Conservation (phyloP, 345 rosid genomes). For the Draba incana region DNA sequence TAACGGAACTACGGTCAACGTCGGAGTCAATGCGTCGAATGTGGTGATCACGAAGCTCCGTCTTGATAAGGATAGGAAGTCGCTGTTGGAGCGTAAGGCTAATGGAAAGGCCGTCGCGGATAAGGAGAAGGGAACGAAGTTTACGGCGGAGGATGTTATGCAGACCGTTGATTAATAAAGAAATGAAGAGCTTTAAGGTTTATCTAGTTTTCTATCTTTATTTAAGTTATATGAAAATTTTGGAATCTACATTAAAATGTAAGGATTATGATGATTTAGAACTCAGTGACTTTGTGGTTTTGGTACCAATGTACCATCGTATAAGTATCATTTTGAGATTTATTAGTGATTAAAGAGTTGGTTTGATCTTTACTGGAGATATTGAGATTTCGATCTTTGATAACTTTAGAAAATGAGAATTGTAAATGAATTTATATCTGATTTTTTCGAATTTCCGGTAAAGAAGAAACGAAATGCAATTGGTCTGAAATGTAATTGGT, state of each 20-base stretch:
- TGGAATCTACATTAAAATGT: neutral
- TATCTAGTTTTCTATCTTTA: neutral
- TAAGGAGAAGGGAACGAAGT: conserved; percentile 74
- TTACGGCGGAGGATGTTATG: conserved; percentile 68
- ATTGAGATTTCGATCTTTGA: too few relatives aligned
- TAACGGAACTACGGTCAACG: conserved; percentile 72
- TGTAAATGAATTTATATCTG: too few relatives aligned
- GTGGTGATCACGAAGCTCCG: conserved; percentile 64
- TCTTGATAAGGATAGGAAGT: conserved; percentile 70
- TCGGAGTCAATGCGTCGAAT: conserved; percentile 67
- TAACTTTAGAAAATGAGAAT: too few relatives aligned
- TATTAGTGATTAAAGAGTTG: neutral
- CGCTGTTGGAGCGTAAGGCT: conserved; percentile 66
- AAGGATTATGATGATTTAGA: conserved; percentile 4
- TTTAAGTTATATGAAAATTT: neutral
- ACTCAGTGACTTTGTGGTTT: neutral
- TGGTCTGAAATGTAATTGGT: too few relatives aligned
- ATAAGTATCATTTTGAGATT: neutral
- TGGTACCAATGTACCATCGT: neutral
- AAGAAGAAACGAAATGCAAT: too few relatives aligned
- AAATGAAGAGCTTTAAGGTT: neutral
- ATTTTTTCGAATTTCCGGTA: too few relatives aligned
- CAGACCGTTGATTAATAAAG: conserved; percentile 55
- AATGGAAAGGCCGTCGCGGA: conserved; percentile 72
- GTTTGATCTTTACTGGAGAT: too few relatives aligned